These are phyloP conservation scores for Talaromyces trachyspermus DNA, from an alignment of 495 filamentous ascomycete species.

Conservation along the genomic window DNA sequence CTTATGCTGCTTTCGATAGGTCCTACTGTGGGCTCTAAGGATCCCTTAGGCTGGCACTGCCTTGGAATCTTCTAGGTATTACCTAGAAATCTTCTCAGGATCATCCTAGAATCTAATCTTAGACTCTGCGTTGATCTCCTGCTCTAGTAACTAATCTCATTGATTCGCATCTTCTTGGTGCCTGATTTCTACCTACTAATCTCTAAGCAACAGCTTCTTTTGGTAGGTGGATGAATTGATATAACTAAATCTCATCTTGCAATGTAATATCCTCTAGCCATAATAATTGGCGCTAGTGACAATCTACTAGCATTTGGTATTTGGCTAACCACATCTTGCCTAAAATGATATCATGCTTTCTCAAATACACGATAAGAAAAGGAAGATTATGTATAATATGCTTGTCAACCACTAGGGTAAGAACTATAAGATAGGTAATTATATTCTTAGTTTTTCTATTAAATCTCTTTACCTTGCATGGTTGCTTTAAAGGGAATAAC, in stretches of 20 bases:
- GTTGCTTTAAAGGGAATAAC: neutral
- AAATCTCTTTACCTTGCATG: neutral
- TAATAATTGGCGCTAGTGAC: neutral
- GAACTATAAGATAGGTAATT: constrained; percentile 1
- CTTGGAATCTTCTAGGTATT: too few species aligned
- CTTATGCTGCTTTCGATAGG: too few species aligned
- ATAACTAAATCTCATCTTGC: neutral
- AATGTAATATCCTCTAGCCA: neutral
- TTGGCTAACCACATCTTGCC: neutral
- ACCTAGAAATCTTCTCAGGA: too few species aligned
- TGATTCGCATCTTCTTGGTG: neutral
- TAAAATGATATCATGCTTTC: constrained; percentile 2
- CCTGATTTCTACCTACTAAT: neutral
- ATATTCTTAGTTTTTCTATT: neutral
- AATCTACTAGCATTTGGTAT: neutral
- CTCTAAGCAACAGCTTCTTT: neutral
- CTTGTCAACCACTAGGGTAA: neutral
- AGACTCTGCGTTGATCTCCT: neutral
- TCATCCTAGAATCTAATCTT: neutral
- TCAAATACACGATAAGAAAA: neutral
- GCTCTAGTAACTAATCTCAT: neutral
- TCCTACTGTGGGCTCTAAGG: too few species aligned
- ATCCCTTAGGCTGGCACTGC: too few species aligned
- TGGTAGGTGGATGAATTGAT: neutral
- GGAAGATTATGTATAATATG: neutral